Base-by-base conservation (phyloP, 179 eudicot genomes). In the Nepenthes alata region DNA sequence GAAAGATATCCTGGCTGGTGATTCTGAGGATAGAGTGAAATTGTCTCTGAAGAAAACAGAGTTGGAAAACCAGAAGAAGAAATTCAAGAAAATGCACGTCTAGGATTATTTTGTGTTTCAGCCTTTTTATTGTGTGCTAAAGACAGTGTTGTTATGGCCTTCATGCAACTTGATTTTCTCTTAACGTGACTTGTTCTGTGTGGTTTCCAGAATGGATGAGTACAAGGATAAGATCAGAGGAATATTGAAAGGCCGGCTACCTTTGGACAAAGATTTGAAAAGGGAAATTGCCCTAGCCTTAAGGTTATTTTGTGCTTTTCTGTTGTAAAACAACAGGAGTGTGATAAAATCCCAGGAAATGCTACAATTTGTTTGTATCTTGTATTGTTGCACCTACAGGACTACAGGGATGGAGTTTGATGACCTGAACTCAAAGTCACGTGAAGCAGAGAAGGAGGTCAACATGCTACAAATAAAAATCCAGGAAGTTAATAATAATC, bases 191-290 rank as follows among this genome's bases (percentile, higher is more conserved):
- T 35, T 63, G 44, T 53, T 67, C 37, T 62, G 51, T 68, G n/a
- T 59, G 69, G 37, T 70, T 54, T 78, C 48, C 80, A 93, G 98
- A 80, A 59, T 87, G 66, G 87, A 87, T 70, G 98, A 93, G 34
- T 57, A 74, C 79, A 85, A 78, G 75, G 97, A 82, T 57, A 87
- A 81, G 81, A 77, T 93, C 64, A 85, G 78, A 80, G 86, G 80
- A 69, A 83, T 79, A 58, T 75, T 87, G 67, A 93, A 93, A 79
- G 98, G 98, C 68, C 87, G 97, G 73, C 79, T 87, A 58, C 98
- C 98, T 51, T 64, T 78, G 13, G 95, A 85, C 35, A 83, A 83
- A 76, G 97, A 89, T 70, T 68, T 78, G 83, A 87, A 82, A 62
- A 74, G 66, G 44, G 95, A 90, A 75, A 75, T 87, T 63, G 51